Base-by-base conservation (phyloP, 148 eudicot genomes). In the Polygonum aviculare region DNA sequence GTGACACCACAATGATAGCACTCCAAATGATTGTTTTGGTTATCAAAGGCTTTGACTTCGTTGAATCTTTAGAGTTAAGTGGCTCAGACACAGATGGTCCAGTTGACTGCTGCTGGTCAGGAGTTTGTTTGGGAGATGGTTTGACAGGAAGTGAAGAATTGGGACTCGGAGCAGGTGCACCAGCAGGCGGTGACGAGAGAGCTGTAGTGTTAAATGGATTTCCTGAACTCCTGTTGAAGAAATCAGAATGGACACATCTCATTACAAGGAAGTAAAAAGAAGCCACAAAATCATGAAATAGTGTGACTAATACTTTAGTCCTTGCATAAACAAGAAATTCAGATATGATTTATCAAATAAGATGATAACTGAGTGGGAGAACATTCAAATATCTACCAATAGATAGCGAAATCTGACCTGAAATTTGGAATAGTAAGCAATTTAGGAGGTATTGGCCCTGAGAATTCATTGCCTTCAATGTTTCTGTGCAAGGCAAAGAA, bases 401-500 rank as follows among this genome's bases (percentile, higher is more conserved):
- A 67, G 36, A 5, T 36, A 67, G 14, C 16, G 19, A 67, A 10
- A 4, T 16, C 19, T 67, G 44, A 91, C 99, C 96, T 90, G 97
- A 93, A 93, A 83, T 77, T 89, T 5, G 94, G 95, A 78, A 96
- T 82, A 22, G 40, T 76, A 72, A 87, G 85, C 86, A 96, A 76
- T 77, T 82, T 89, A 5, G 83, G 79, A 40, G 99, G 99, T 75
- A 96, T 86, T 22, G 99, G 97, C 33, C 99, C 99, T 49, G 97
- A 93, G 78, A 96, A 96, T 63, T 86, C 85, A 82, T 96, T 96
- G 82, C 90, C 90, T 77, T 88, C 92, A 52, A 96, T 77, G 81
- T 96, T 80, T 85, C 99, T 96, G 86, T 75, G 77, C 44, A 63
- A 78, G 12, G 71, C 57, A 69, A 78, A 54, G 45, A 52, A 16